Evolutionary conservation across 495 filamentous ascomycete species (phyloP), one percentile per base, ranked within the genome.

Genomic region (Staphylotrichum longicolle): DNA sequence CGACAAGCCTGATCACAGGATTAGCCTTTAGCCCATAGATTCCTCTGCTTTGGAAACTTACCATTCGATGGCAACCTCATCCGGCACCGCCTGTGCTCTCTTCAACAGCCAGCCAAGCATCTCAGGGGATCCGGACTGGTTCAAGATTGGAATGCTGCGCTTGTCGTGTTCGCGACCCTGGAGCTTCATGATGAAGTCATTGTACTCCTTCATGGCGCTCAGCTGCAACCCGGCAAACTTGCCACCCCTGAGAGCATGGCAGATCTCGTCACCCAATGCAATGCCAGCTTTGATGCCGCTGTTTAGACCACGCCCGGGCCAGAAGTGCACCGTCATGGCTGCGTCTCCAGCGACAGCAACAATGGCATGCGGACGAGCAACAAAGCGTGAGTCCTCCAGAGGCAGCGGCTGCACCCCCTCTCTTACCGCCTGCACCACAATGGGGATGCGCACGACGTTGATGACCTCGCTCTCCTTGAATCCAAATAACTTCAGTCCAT

Each of bases 381-480:
- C 53, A 8, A 50, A 64, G 44, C 62, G 56, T 4, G 66, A 66
- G 37, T 75, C 73, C 41, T 64, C 63, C 0, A 68, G 62, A 3
- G 73, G 72, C 9, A 75, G 64, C 54, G 64, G 53, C 32, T 70
- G 70, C 10, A 74, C 73, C 9, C 72, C 73, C 57, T 75, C 72
- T 20, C 72, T 61, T 9, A 75, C 73, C 15, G 73, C 73, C 47
- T 75, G 73, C 8, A 75, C 73, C 2, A 75, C 73, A 39, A 75
- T 75, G 39, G 73, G 73, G 20, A 75, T 75, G 30, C 73, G 66
- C 30, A 75, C 73, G 12, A 75, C 67, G 58, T 75, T 75, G 64
- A 73, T 74, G n/a, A 75, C 73, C 54, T 75, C 73, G 9, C 60
- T 67, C 42, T 75, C 73, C 51, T 73, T 74, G 67, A 75, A 74